These are phyloP conservation scores for Paulownia fortunei DNA, from an alignment of 257 asterid genomes.

Conservation along the genomic window DNA sequence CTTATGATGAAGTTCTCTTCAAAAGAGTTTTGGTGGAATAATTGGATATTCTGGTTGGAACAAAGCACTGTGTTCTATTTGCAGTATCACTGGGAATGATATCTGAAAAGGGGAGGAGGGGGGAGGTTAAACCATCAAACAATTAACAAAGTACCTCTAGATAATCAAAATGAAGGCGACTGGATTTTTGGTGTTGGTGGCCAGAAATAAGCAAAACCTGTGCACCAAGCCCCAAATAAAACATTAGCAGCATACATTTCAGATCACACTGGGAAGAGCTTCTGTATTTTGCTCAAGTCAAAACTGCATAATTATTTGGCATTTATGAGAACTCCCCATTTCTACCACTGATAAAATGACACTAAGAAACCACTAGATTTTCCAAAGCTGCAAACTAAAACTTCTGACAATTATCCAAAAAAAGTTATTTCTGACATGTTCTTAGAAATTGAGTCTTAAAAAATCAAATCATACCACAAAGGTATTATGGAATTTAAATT, in stretches of 20 bases:
- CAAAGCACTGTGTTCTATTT: background rate
- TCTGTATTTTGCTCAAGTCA: background rate
- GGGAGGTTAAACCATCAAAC: background rate
- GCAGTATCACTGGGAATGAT: conserved; percentile 6
- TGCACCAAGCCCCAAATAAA: conserved; percentile 30
- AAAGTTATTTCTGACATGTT: background rate
- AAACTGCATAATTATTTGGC: conserved; percentile 18
- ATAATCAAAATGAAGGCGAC: conserved; percentile 71
- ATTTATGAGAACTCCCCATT: conserved; percentile 9
- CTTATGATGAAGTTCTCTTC: conserved; percentile 9
- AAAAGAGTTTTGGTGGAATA: conserved; percentile 6
- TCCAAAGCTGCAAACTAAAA: background rate
- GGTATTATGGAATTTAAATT: too few relatives aligned
- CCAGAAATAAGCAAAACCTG: conserved; percentile 77
- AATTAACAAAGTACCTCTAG: conserved; percentile 68
- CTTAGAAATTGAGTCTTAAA: background rate
- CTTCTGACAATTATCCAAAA: background rate
- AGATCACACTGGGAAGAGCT: conserved; percentile 2
- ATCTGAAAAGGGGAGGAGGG: conserved; percentile 19
- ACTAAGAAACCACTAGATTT: conserved; percentile 16
- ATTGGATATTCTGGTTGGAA: background rate
- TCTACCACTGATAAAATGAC: background rate
- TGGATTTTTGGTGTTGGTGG: conserved; percentile 65
- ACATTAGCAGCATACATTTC: conserved; percentile 24
- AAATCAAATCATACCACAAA: background rate